These are phyloP conservation scores for Pouteria glomerata DNA, from an alignment of 148 eudicot species.

Conservation along the genomic window DNA sequence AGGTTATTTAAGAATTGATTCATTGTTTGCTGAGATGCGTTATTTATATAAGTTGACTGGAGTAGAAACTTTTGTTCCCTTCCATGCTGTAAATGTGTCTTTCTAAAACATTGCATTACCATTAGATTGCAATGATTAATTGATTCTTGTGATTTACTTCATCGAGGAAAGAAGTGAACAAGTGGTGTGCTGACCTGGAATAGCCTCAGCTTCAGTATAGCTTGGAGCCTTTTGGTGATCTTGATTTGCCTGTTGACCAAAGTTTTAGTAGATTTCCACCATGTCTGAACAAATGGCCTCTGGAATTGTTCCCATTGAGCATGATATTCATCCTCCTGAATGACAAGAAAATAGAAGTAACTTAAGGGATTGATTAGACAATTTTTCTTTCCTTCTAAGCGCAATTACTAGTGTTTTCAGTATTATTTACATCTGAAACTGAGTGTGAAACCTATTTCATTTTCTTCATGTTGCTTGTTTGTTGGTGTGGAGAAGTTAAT, in stretches of 20 bases:
- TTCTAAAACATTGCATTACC: not conserved
- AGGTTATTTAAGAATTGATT: not conserved
- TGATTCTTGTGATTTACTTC: not conserved
- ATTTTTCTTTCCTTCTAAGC: not conserved
- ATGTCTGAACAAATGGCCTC: constrained; percentile 9
- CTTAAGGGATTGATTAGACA: not conserved
- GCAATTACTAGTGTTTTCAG: not conserved
- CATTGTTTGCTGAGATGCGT: not conserved
- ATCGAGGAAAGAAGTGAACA: not conserved
- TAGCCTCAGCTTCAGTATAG: constrained; percentile 4
- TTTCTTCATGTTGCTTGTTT: not conserved
- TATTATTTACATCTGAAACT: not conserved
- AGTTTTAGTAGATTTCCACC: constrained; percentile 11
- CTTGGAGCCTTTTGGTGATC: constrained; percentile 9
- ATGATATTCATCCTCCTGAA: constrained; percentile 5
- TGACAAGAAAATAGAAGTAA: not conserved
- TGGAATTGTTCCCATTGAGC: constrained; percentile 13
- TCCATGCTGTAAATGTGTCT: not conserved
- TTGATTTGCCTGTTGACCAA: constrained; percentile 6
- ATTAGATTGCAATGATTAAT: not conserved
- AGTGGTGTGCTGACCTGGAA: constrained; percentile 4
- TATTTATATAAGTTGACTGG: not conserved
- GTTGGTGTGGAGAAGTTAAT: not conserved
- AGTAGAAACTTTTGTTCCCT: not conserved
- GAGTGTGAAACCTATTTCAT: not conserved